A percentile compares a stretch with the other conserved stretches of the same genome.
phyloP scores from a whole-genome alignment of 768 basidiomycete species.

The Coprinopsis strossmayeri region DNA sequence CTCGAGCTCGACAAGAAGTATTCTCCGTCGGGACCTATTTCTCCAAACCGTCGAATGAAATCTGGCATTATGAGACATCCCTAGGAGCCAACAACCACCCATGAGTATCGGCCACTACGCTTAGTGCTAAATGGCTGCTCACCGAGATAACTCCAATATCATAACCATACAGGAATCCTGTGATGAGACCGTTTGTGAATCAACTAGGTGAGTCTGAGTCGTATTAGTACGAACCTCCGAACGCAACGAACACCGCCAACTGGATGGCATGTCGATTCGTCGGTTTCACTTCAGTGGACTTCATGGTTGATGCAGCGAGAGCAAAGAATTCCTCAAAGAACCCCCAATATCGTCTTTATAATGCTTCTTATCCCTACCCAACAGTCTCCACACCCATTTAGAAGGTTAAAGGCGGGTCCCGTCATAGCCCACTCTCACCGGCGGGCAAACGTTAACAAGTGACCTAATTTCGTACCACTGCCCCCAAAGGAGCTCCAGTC shows the following conservation, averaged over 20 bases:
- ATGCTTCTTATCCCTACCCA: too few species aligned
- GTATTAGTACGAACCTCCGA: conserved; percentile 46
- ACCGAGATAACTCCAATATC: conserved; percentile 77
- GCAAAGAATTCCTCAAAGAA: too few species aligned
- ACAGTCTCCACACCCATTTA: too few species aligned
- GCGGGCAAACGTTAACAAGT: too few species aligned
- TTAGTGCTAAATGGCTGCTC: conserved; percentile 12
- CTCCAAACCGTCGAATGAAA: conserved; percentile 65
- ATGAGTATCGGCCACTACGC: neutral
- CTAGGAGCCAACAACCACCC: conserved; percentile 25
- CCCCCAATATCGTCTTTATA: too few species aligned
- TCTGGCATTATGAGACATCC: conserved; percentile 80
- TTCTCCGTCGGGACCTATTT: conserved; percentile 37
- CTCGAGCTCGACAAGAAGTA: conserved; percentile 51
- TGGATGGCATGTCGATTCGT: conserved; percentile 59
- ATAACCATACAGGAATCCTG: conserved; percentile 67
- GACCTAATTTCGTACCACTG: too few species aligned
- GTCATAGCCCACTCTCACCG: too few species aligned
- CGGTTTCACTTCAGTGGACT: conserved; percentile 37
- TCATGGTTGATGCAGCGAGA: too few species aligned
- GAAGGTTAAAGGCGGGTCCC: too few species aligned
- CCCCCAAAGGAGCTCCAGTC: too few species aligned
- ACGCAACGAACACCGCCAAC: conserved; percentile 66
- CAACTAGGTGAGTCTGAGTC: neutral
- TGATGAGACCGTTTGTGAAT: neutral